These are phyloP conservation scores for Medicago ruthenica DNA, from an alignment of 306 rosid species.

Conservation along the genomic window DNA sequence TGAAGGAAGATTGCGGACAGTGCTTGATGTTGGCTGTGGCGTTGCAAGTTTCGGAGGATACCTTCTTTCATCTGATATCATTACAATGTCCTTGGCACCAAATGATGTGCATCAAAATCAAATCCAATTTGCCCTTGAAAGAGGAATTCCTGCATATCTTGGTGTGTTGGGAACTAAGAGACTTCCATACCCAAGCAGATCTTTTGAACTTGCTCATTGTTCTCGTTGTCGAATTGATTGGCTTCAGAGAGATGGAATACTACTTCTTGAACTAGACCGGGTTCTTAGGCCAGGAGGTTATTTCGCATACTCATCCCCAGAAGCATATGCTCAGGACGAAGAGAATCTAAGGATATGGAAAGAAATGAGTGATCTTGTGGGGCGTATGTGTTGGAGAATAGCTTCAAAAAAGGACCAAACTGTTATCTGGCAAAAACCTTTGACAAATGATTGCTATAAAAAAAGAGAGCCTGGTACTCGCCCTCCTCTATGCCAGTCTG, in stretches of 20 bases:
- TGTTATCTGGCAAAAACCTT: constrained; percentile 94
- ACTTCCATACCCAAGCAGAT: constrained; percentile 98
- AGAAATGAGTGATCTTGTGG: constrained; percentile 90
- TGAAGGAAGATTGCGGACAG: constrained; percentile 82
- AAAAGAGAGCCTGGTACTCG: constrained; percentile 78
- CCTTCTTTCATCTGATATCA: constrained; percentile 81
- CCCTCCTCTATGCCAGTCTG: constrained; percentile 91
- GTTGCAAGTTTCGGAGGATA: constrained; percentile 98
- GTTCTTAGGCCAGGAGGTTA: constrained; percentile 90
- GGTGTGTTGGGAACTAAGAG: constrained; percentile 95
- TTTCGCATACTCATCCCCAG: constrained; percentile 94
- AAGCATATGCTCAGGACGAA: constrained; percentile 98
- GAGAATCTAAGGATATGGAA: constrained; percentile 94
- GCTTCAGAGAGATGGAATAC: constrained; percentile 96
- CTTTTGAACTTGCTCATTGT: constrained; percentile 96
- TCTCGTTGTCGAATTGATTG: constrained; percentile 98
- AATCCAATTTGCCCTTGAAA: constrained; percentile 94
- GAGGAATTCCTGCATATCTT: constrained; percentile 96
- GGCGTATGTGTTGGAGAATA: constrained; percentile 87
- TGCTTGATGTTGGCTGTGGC: constrained; percentile 96
- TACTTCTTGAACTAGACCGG: constrained; percentile 91
- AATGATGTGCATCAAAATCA: constrained; percentile 99
- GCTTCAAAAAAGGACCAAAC: constrained; percentile 89
- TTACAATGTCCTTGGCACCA: constrained; percentile 93
- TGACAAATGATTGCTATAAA: constrained; percentile 85